A percentile compares a stretch with the other conserved stretches of the same genome.
Evolutionary conservation across 768 basidiomycete genomes (phyloP).

Genomic region (Tricholoma hemisulphureum): DNA sequence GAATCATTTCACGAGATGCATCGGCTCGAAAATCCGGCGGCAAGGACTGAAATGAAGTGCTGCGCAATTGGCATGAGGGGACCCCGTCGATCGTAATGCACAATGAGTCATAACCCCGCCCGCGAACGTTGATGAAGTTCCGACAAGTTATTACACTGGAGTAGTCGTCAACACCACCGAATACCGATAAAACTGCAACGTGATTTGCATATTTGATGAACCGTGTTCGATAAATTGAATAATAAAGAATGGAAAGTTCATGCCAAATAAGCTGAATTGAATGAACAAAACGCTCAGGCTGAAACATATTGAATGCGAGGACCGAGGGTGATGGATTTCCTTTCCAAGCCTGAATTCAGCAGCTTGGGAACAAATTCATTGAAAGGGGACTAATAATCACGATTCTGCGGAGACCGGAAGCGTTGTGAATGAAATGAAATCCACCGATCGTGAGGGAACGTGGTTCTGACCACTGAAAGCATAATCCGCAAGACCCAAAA

Average conservation of each 20-base stretch:
- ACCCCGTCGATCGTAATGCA: neutral
- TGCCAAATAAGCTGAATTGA: neutral
- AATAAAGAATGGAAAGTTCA: neutral
- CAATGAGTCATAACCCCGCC: neutral
- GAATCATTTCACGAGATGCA: neutral
- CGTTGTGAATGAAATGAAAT: too few species aligned
- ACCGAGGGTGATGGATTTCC: neutral
- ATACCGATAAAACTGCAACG: neutral
- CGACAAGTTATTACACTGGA: too few species aligned
- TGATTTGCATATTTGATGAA: too few species aligned
- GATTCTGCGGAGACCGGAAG: too few species aligned
- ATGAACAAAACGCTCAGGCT: neutral
- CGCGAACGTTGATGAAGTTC: neutral
- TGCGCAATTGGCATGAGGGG: neutral
- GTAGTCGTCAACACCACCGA: neutral
- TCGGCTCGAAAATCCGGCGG: neutral
- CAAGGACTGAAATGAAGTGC: neutral
- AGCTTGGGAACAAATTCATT: neutral
- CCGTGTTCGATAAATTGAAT: neutral
- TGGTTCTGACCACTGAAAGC: too few species aligned
- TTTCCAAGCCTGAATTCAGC: neutral
- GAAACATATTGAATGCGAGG: too few species aligned
- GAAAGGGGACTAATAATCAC: too few species aligned
- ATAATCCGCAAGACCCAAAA: too few species aligned
- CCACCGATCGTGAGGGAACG: too few species aligned